These are phyloP conservation scores for Cyclostephanos tholiformis DNA, from an alignment of 108 stramenopile species.

Conservation along the genomic window DNA sequence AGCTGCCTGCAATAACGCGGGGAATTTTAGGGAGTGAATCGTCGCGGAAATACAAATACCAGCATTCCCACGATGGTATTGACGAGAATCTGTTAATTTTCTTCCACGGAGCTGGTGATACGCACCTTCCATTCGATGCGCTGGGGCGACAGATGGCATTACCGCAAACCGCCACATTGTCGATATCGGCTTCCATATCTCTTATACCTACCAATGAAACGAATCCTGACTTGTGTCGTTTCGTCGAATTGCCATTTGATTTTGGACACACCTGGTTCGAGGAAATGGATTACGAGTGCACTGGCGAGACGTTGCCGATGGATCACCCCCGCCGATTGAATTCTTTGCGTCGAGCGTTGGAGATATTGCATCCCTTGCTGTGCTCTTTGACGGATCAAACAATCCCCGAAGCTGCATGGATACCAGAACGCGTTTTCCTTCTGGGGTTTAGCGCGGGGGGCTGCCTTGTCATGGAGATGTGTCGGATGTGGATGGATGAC, in stretches of 20 bases:
- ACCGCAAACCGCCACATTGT: slow-evolving; percentile 49
- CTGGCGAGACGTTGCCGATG: slow-evolving; percentile 28
- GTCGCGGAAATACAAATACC: slow-evolving; percentile 17
- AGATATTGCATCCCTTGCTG: slow-evolving; percentile 25
- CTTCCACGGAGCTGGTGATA: slow-evolving; percentile 56
- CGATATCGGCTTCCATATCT: slow-evolving; percentile 22
- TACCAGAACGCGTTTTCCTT: slow-evolving; percentile 53
- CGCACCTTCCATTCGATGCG: slow-evolving; percentile 40
- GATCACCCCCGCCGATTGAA: slow-evolving; percentile 27
- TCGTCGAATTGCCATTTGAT: slow-evolving; percentile 44
- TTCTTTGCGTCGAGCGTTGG: slow-evolving; percentile 25
- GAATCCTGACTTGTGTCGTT: neutral
- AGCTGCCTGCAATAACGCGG: slow-evolving; percentile 6
- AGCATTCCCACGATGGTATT: slow-evolving; percentile 36
- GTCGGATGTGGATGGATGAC: slow-evolving; percentile 17
- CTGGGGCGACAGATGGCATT: slow-evolving; percentile 45
- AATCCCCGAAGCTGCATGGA: slow-evolving; percentile 17
- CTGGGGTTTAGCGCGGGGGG: slow-evolving; percentile 57
- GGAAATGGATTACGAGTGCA: slow-evolving; percentile 53
- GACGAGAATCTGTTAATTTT: slow-evolving; percentile 50
- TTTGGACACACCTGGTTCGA: slow-evolving; percentile 57
- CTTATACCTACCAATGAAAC: neutral
- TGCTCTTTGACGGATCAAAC: slow-evolving; percentile 34
- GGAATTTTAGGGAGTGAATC: slow-evolving; percentile 1
- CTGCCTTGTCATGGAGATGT: slow-evolving; percentile 50